These are phyloP conservation scores for Agarophyton chilense DNA, from an alignment of 23 red algal species.

Conservation along the genomic window DNA sequence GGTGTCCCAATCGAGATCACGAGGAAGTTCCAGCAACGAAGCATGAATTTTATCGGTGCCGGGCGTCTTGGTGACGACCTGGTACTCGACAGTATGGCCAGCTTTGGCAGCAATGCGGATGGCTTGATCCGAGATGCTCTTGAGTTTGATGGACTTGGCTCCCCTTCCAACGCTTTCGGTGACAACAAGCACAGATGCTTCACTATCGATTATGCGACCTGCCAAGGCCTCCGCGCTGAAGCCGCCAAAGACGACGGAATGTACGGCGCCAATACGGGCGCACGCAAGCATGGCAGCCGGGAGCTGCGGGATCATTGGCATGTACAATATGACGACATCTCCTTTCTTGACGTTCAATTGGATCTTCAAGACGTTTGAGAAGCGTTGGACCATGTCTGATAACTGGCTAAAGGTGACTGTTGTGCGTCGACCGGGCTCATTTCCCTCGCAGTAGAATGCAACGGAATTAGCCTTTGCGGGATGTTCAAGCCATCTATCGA, in stretches of 20 bases:
- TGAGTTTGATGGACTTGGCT: slow-evolving; percentile 79
- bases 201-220: slow-evolving; percentile 75
- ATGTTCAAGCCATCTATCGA: slow-evolving; percentile 74
- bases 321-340: slow-evolving; percentile 91
- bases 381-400: slow-evolving; percentile 66
- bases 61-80: slow-evolving; percentile 58
- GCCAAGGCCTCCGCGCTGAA: slow-evolving; percentile 92
- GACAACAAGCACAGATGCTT: slow-evolving; percentile 70
- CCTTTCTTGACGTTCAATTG: slow-evolving; percentile 78
- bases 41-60: neutral
- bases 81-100: slow-evolving; percentile 47
- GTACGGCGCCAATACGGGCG: slow-evolving; percentile 97
- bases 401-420: slow-evolving; percentile 75
- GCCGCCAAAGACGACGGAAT: slow-evolving; percentile 98
- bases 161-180: slow-evolving; percentile 83
- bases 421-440: slow-evolving; percentile 60
- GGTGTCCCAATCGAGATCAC: slow-evolving; percentile 71
- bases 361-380: slow-evolving; percentile 64
- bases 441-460: slow-evolving; percentile 81
- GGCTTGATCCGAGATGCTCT: slow-evolving; percentile 85
- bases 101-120: slow-evolving; percentile 47
- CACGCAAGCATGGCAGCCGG: slow-evolving; percentile 94
- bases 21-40: slow-evolving; percentile 24
- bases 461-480: slow-evolving; percentile 48
- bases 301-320: slow-evolving; percentile 97